Percentiles rank a stretch among this genome's conserved stretches.
Evolutionary conservation across 352 stramenopile species (phyloP).

Genomic region (Phytophthora hybrid): DNA sequence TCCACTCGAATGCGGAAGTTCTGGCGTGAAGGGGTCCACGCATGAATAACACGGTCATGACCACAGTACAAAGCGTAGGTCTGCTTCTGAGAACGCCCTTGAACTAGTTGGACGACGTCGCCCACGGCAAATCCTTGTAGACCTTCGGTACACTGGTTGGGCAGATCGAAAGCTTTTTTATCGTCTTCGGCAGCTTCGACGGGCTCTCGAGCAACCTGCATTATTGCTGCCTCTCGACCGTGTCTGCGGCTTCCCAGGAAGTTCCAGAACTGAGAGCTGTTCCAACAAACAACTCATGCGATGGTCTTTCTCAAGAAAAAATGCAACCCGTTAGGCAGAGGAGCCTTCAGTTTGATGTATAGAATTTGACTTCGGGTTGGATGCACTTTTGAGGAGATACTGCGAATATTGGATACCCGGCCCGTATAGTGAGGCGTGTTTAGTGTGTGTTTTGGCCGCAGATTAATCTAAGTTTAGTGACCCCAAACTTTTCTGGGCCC

Average conservation of each 20-base stretch:
- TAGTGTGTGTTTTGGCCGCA: neutral
- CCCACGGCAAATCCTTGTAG: constrained; percentile 25
- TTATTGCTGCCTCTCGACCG: constrained; percentile 1
- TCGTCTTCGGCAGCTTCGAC: neutral
- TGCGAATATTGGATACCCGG: too few relatives aligned
- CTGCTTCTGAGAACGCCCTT: constrained; percentile 6
- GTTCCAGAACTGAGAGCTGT: constrained; percentile 15
- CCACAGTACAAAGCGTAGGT: constrained; percentile 51
- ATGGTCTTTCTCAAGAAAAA: neutral
- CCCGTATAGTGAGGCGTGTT: too few relatives aligned
- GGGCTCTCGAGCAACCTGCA: constrained; percentile 5
- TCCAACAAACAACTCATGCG: neutral
- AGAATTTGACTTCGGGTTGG: neutral
- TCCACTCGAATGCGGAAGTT: constrained; percentile 53
- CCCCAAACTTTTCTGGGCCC: too few relatives aligned
- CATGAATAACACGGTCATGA: constrained; percentile 48
- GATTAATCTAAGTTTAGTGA: too few relatives aligned
- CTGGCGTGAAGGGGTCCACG: constrained; percentile 45
- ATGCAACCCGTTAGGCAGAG: neutral
- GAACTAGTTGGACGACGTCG: constrained; percentile 43
- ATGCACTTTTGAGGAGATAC: too few relatives aligned
- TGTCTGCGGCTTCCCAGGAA: neutral
- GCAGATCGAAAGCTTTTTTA: constrained; percentile 2
- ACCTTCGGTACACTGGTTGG: constrained; percentile 12
- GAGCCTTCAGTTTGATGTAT: constrained; percentile 6